phyloP scores from a whole-genome alignment of 2,329 filamentous ascomycete species.

The Fusarium mangiferae region DNA sequence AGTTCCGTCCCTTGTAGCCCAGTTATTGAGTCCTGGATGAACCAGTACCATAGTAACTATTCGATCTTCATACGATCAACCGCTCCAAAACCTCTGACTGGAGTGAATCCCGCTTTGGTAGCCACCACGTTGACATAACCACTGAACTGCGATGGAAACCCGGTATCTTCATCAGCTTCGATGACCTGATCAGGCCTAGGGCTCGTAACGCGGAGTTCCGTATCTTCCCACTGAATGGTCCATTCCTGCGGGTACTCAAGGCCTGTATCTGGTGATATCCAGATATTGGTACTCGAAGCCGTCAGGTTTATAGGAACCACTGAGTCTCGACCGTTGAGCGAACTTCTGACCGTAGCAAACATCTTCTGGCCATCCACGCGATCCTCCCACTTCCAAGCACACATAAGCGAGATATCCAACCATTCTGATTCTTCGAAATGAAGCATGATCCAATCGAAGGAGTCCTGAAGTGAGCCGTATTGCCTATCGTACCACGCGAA shows the following conservation, averaged over 20 bases:
- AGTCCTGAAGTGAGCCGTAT: background rate
- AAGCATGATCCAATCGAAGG: background rate
- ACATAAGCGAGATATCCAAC: background rate
- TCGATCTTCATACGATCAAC: background rate
- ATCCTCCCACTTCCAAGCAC: background rate
- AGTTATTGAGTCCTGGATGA: no score
- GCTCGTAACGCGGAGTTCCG: background rate
- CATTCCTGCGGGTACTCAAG: background rate
- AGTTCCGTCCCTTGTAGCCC: no score
- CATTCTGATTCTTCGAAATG: background rate
- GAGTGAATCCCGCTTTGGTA: background rate
- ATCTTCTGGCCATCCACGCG: background rate
- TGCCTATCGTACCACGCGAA: background rate
- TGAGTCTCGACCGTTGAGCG: background rate
- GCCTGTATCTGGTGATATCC: background rate
- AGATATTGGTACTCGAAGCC: background rate
- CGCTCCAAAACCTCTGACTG: background rate
- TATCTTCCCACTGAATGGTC: background rate
- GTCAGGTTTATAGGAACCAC: background rate
- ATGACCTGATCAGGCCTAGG: background rate
- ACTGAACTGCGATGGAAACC: background rate
- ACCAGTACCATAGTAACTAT: background rate
- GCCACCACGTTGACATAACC: background rate
- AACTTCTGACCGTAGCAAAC: background rate
- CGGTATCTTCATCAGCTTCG: background rate